A percentile compares a stretch with the other conserved stretches of the same genome.
These are phyloP conservation scores for Piper betle DNA, from an alignment of 164 flowering plant genomes.

Conservation along the genomic window DNA sequence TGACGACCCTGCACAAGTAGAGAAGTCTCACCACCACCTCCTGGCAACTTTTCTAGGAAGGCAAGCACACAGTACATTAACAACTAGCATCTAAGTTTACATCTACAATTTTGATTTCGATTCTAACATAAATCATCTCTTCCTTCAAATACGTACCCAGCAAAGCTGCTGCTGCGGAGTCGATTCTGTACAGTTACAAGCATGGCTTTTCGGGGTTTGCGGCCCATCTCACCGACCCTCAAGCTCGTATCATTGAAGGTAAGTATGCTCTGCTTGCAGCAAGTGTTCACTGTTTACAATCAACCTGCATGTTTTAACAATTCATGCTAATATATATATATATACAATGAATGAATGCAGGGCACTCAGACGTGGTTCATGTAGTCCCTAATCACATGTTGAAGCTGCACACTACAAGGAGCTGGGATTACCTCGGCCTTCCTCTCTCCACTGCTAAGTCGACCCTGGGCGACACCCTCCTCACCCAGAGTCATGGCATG, in stretches of 20 bases:
- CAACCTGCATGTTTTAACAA: background rate
- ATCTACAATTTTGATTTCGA: background rate
- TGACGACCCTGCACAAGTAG: background rate
- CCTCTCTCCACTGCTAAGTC: conserved; percentile 3
- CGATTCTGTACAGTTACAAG: conserved; percentile 34
- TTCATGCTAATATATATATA: background rate
- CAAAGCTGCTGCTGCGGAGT: conserved; percentile 20
- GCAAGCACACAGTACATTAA: conserved; percentile 4
- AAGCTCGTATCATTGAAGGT: conserved; percentile 31
- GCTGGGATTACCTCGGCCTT: conserved; percentile 47
- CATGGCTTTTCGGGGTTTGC: conserved; percentile 59
- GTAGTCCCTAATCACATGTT: conserved; percentile 21
- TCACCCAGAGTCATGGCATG: conserved; percentile 13
- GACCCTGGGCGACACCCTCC: conserved; percentile 5
- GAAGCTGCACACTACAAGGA: conserved; percentile 34
- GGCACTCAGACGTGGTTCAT: conserved; percentile 27
- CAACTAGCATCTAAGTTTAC: background rate
- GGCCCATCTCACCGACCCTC: conserved; percentile 29
- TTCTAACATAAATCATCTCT: no score
- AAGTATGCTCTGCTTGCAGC: background rate
- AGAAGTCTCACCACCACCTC: conserved; percentile 26
- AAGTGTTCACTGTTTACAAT: background rate
- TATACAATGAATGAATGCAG: conserved; percentile 10
- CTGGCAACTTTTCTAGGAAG: conserved; percentile 28
- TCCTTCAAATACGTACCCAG: conserved; percentile 14